These are phyloP conservation scores for Euphorbia schlechtendalii DNA, from an alignment of 441 rosid genomes.

Conservation along the genomic window DNA sequence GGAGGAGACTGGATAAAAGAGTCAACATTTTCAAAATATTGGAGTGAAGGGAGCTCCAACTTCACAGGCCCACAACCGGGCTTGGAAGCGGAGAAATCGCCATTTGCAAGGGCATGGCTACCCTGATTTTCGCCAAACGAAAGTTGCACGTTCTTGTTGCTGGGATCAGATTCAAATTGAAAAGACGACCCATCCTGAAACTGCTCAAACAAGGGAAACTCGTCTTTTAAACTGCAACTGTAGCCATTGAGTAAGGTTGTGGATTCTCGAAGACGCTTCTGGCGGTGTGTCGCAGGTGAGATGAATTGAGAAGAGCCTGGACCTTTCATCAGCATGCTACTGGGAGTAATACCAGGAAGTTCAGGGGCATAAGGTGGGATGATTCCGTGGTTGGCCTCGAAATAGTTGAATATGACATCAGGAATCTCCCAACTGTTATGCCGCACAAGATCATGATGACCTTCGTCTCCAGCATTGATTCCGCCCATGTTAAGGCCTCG, in stretches of 20 bases:
- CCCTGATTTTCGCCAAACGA: constrained; percentile 58
- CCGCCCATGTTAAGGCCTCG: constrained; percentile 33
- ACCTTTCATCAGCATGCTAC: constrained; percentile 59
- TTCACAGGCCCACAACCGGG: constrained; percentile 70
- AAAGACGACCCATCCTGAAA: constrained; percentile 46
- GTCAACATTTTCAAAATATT: constrained; percentile 74
- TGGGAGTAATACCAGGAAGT: constrained; percentile 47
- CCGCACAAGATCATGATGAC: constrained; percentile 51
- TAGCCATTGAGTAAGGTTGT: constrained; percentile 37
- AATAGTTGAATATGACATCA: constrained; percentile 59
- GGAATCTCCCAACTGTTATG: constrained; percentile 51
- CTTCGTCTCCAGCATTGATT: constrained; percentile 35
- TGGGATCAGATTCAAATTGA: constrained; percentile 49
- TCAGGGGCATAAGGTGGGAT: constrained; percentile 54
- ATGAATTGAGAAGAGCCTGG: constrained; percentile 49
- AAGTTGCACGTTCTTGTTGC: constrained; percentile 32
- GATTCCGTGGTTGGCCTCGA: constrained; percentile 47
- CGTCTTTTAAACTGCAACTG: constrained; percentile 41
- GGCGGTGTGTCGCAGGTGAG: constrained; percentile 43
- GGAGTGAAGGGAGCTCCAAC: constrained; percentile 99
- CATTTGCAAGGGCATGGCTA: constrained; percentile 78
- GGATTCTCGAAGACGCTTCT: constrained; percentile 63
- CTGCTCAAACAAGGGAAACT: constrained; percentile 43
- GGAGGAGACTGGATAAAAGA: constrained; percentile 86
- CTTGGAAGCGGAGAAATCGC: constrained; percentile 83